A percentile compares a stretch with the other conserved stretches of the same genome.
phyloP scores from a whole-genome alignment of 192 early-diverging fungal species.

The Podila epigama region DNA sequence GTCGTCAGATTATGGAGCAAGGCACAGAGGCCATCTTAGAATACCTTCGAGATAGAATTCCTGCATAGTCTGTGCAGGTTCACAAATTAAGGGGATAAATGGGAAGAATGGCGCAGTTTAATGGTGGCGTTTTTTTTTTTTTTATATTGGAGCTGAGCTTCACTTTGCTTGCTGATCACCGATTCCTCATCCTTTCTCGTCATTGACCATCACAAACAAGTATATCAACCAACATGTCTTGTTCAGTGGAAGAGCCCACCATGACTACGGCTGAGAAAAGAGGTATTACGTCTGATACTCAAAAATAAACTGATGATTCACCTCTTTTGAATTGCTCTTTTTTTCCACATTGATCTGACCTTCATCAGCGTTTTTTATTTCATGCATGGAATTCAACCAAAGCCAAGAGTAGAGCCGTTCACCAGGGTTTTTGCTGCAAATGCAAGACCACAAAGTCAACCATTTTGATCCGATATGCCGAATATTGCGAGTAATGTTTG shows the following conservation, averaged over 20 bases:
- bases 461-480: conserved; percentile 70
- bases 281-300: conserved; percentile 10
- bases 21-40: conserved; percentile 65
- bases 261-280: conserved; percentile 45
- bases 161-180: too few species aligned
- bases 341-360: background rate
- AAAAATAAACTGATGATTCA: too few species aligned
- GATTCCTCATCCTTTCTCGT: too few species aligned
- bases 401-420: conserved; percentile 42
- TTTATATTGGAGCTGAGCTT: too few species aligned
- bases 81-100: too few species aligned
- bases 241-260: conserved; percentile 43
- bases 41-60: conserved; percentile 57
- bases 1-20: conserved; percentile 55
- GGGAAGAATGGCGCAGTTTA: background rate
- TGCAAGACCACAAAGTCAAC: conserved; percentile 75
- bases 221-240: conserved; percentile 38
- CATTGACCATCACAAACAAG: too few species aligned
- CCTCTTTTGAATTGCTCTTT: background rate
- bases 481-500: conserved; percentile 87
- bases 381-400: background rate
- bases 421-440: conserved; percentile 68
- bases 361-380: background rate
- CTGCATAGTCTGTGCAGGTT: conserved; percentile 21
- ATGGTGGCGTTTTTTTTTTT: too few species aligned